Conservation (phyloP, 2,329 filamentous ascomycete species). For the Trichoderma polysporum region DNA sequence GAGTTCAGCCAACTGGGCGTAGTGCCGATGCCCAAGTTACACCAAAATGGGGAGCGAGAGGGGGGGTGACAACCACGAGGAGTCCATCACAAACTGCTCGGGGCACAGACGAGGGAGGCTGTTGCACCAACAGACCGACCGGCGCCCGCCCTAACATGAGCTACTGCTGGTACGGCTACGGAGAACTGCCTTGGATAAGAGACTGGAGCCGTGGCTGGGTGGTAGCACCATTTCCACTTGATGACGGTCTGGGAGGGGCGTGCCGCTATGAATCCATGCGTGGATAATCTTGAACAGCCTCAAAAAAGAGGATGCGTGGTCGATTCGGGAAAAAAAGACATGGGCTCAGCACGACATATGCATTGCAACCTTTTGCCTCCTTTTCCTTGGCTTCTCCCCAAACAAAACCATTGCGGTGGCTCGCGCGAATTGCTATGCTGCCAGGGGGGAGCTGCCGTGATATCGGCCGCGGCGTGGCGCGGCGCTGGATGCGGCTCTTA, state of each 20-base stretch:
- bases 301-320: background rate
- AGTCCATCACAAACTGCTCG: constrained; percentile 12
- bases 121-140: background rate
- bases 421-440: background rate
- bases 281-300: background rate
- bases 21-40: constrained; percentile 8
- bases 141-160: constrained; percentile 12
- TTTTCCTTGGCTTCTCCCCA: background rate
- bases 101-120: constrained; percentile 5
- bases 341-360: background rate
- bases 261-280: constrained; percentile 12
- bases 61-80: constrained; percentile 14
- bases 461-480: background rate
- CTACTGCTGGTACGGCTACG: too few relatives aligned
- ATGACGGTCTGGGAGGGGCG: constrained; percentile 6
- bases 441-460: background rate
- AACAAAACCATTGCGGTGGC: background rate
- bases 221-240: background rate
- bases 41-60: constrained; percentile 17
- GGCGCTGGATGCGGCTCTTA: constrained; percentile 9
- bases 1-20: constrained; percentile 8
- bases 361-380: background rate
- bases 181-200: constrained; percentile 1
- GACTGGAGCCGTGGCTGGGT: background rate
- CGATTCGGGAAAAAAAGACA: background rate